Conservation (phyloP, 495 filamentous ascomycete species). For the Amphirosellinia nigrospora region DNA sequence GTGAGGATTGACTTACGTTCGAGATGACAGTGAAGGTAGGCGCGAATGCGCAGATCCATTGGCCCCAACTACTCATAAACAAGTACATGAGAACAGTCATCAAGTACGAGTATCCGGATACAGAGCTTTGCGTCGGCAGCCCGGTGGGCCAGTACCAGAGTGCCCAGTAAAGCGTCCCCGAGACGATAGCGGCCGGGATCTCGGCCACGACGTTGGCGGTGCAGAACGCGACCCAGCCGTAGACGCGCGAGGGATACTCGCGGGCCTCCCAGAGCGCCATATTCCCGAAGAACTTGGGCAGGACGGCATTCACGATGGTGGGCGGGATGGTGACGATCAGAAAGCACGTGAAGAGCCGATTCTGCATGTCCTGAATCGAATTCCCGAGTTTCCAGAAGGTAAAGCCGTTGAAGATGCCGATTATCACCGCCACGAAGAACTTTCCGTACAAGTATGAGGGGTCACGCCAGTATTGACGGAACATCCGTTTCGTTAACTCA, state of each 20-base stretch:
- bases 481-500: constrained; percentile 65
- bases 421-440: constrained; percentile 56
- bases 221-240: constrained; percentile 83
- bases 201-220: constrained; percentile 79
- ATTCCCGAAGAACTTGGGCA: constrained; percentile 84
- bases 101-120: constrained; percentile 81
- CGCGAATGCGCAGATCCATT: constrained; percentile 84
- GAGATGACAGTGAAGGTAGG: constrained; percentile 81
- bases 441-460: constrained; percentile 77
- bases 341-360: constrained; percentile 81
- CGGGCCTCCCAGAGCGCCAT: constrained; percentile 76
- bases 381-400: constrained; percentile 80
- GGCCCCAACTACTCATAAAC: constrained; percentile 78
- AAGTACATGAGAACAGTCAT: constrained; percentile 85
- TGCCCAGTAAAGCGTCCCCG: constrained; percentile 70
- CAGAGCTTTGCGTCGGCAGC: constrained; percentile 65
- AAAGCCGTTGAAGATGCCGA: constrained; percentile 82
- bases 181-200: constrained; percentile 72
- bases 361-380: constrained; percentile 73
- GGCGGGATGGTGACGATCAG: constrained; percentile 76
- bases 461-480: constrained; percentile 80
- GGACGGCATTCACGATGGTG: constrained; percentile 72
- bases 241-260: constrained; percentile 78
- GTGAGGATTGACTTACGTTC: constrained; percentile 52
- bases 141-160: constrained; percentile 84